phyloP scores from a whole-genome alignment of 2,329 filamentous ascomycete genomes.

The Polychaeton citri region DNA sequence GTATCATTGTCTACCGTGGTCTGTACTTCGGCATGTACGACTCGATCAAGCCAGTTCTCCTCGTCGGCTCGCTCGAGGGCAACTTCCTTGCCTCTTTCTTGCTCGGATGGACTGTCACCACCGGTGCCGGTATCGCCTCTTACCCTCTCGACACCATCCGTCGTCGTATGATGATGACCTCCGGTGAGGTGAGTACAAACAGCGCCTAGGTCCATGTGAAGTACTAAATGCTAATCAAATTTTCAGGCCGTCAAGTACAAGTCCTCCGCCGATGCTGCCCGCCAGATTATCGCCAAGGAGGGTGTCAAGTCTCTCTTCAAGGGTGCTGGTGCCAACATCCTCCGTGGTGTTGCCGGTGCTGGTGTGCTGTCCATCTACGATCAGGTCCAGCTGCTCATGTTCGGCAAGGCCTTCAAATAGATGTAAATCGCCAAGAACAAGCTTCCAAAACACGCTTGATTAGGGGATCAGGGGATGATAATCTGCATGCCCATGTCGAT shows the following conservation, averaged over 20 bases:
- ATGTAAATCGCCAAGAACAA: conserved; percentile 8
- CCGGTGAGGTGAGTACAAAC: conserved; percentile 45
- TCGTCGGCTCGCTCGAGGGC: conserved; percentile 80
- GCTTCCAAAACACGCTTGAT: background rate
- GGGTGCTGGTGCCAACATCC: conserved; percentile 99
- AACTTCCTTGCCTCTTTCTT: conserved; percentile 99
- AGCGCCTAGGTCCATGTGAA: background rate
- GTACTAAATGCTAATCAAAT: background rate
- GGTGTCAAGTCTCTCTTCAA: conserved; percentile 99
- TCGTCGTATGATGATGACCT: conserved; percentile 99
- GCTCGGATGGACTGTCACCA: conserved; percentile 98
- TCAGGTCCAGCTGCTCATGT: conserved; percentile 96
- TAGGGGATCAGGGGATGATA: conserved; percentile 2
- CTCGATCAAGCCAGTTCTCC: conserved; percentile 97
- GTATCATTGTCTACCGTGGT: conserved; percentile 99
- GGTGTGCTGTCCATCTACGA: conserved; percentile 99
- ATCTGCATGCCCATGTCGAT: conserved; percentile 19
- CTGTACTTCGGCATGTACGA: conserved; percentile 99
- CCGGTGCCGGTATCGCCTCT: conserved; percentile 99
- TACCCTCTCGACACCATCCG: conserved; percentile 99
- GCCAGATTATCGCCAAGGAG: conserved; percentile 95
- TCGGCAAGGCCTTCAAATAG: conserved; percentile 97
- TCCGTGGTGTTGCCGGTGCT: conserved; percentile 99
- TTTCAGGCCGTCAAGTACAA: conserved; percentile 99
- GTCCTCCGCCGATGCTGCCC: conserved; percentile 84